Conservation (phyloP, 208 protist species). For the Wallacemonas sp. region DNA sequence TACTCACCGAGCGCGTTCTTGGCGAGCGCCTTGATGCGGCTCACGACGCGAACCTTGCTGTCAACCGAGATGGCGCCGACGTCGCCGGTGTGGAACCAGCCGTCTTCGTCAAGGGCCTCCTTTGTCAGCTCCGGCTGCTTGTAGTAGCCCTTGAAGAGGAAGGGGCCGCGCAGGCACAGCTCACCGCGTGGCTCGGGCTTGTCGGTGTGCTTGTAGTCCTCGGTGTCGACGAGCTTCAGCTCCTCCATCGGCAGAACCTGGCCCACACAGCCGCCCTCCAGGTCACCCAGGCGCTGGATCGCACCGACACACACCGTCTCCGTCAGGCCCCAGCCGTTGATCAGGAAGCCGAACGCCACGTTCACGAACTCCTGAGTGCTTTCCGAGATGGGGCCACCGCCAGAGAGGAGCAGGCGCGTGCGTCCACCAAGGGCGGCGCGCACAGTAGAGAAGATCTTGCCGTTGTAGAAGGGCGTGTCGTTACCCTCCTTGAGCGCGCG, state of each 20-base stretch:
- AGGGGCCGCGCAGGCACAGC: slow-evolving; percentile 52
- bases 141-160: slow-evolving; percentile 73
- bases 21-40: slow-evolving; percentile 79
- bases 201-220: slow-evolving; percentile 78
- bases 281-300: slow-evolving; percentile 56
- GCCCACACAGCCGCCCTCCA: slow-evolving; percentile 50
- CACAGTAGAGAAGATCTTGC: slow-evolving; percentile 63
- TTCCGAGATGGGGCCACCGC: slow-evolving; percentile 73
- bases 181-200: slow-evolving; percentile 54
- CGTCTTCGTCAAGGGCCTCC: slow-evolving; percentile 54
- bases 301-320: slow-evolving; percentile 75
- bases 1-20: slow-evolving; percentile 84
- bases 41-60: slow-evolving; percentile 57
- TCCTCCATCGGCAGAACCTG: slow-evolving; percentile 66
- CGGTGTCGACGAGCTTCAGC: slow-evolving; percentile 89
- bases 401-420: slow-evolving; percentile 57
- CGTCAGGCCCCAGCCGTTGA: slow-evolving; percentile 89
- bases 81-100: slow-evolving; percentile 81
- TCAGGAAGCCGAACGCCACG: slow-evolving; percentile 67
- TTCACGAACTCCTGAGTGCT: slow-evolving; percentile 84
- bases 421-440: slow-evolving; percentile 63
- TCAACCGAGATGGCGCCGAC: slow-evolving; percentile 41
- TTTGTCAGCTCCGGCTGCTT: slow-evolving; percentile 63
- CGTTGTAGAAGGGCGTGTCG: slow-evolving; percentile 85
- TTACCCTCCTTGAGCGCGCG: slow-evolving; percentile 62